Evolutionary conservation across 805 yeast species (phyloP), one percentile per base, ranked within the genome.

Genomic region (Barnettozyma sp.): DNA sequence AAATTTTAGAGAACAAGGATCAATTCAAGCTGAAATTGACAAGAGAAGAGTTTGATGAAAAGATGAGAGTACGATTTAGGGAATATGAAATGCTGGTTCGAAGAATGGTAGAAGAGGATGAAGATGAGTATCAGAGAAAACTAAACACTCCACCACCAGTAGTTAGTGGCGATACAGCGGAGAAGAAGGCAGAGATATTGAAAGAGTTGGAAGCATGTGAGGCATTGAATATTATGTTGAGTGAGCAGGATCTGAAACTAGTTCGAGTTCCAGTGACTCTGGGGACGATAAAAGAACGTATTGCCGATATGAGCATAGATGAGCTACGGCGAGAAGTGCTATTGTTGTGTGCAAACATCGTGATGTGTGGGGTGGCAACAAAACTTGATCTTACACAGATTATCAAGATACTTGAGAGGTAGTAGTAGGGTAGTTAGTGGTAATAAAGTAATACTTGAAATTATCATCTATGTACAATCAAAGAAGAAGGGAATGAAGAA

Each of bases 271-370:
- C 30, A 68, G 83, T 20, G 76, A 76, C 42, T 75, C 74, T 34
- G 78, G 77, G 0, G 65, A 69, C 36, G 70, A 83, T 27, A 64
- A 68, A 23, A 53, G 55, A 13, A 56, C 60, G 12, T 62, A 54
- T 17, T 76, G 78, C 38, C 60, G 83, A 44, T 62, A 81, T 31
- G 32, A 16, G 13, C 5, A 15, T 60, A 9, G 62, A 54, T 16
- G 76, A 78, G 39, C 60, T 84, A 16, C 85, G 83, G 45, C 62
- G 81, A 34, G 84, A 80, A 42, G 63, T 84, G 29, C 68, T 78
- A 62, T 62, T 78, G 40, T 82, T 84, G 92, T 82, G 80, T 59
- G 81, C 90, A 34, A 84, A 84, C 55, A 84, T 90, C 13, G 70
- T 83, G 13, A 84, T 84, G 92, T 84, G 55, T 72, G 72, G 46